Base-by-base conservation (phyloP, 2,329 filamentous ascomycete species). In the Claviceps africana region DNA sequence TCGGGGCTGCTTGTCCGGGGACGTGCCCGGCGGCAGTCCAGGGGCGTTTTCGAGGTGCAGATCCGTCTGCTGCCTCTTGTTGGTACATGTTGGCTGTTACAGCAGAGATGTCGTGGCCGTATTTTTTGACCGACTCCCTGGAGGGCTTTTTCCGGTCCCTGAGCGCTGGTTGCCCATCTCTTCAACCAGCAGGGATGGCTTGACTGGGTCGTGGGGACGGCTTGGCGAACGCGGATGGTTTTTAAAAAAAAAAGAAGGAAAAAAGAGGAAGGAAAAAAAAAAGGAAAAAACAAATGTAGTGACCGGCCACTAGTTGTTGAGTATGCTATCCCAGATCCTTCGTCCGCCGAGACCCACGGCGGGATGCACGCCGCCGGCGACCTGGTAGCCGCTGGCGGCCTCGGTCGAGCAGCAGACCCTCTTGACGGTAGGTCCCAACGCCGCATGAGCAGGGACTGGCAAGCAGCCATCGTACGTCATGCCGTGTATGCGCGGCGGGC, bases 261-360 rank as follows among this genome's bases (percentile, higher is more conserved):
- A n/a, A n/a, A n/a, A n/a, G n/a, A n/a, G n/a, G n/a, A n/a, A n/a
- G n/a, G n/a, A n/a, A n/a, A n/a, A n/a, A n/a, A n/a, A n/a, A n/a
- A n/a, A n/a, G n/a, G n/a, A n/a, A n/a, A n/a, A n/a, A n/a, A n/a
- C n/a, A n/a, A n/a, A 10, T 4, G 11, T 19, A 15, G 40, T 13
- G 39, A 8, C 10, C 5, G 40, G 5, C n/a, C 10, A 6, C 10
- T 15, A 13, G 67, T 70, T 79, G 62, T 77, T 75, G 57, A 85
- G 68, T 56, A 85, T 79, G 52, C 76, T 78, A 54, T 77, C 72
- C 82, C 82, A 85, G 79, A 85, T 83, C 50, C 81, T 80, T 40
- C 78, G 77, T 37, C 77, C 79, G 44, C 72, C 72, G 33, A 74
- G 65, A 54, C 72, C 74, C 53, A 76, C 68, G 43, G 71, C 71